phyloP scores from a whole-genome alignment of 2,329 filamentous ascomycete genomes.

The Trichophyton rubrum region DNA sequence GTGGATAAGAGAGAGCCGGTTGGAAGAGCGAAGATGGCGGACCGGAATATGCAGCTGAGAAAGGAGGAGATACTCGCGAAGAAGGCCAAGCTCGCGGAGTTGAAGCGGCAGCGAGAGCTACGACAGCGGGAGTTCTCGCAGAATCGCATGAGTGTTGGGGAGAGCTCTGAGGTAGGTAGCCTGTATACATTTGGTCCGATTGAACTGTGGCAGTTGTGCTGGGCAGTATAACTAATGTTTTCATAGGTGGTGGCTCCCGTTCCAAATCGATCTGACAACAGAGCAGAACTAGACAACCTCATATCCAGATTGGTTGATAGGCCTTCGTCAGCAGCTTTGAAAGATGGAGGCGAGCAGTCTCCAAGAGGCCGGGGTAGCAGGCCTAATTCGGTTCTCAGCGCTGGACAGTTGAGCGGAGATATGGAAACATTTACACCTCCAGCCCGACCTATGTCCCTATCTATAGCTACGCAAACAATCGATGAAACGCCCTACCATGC shows the following conservation, averaged over 20 bases:
- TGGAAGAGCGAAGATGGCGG: constrained; percentile 9
- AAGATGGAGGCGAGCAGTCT: constrained; percentile 37
- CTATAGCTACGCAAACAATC: constrained; percentile 47
- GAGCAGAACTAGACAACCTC: constrained; percentile 68
- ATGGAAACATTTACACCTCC: constrained; percentile 34
- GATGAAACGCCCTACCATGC: constrained; percentile 63
- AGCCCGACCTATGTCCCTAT: constrained; percentile 29
- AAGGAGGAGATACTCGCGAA: constrained; percentile 95
- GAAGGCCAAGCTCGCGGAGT: constrained; percentile 89
- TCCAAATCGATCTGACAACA: constrained; percentile 50
- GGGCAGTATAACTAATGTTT: neutral
- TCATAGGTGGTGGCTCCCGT: constrained; percentile 37
- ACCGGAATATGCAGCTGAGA: constrained; percentile 49
- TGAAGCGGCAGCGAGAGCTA: constrained; percentile 82
- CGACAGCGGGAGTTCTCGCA: constrained; percentile 63
- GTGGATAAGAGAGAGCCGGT: neutral
- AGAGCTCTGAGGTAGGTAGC: constrained; percentile 55
- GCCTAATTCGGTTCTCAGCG: constrained; percentile 75
- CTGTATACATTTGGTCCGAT: neutral
- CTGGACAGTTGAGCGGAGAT: constrained; percentile 66
- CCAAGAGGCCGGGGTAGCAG: constrained; percentile 49
- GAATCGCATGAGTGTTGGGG: constrained; percentile 55
- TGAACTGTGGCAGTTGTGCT: neutral
- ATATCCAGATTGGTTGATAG: constrained; percentile 76
- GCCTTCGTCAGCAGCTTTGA: constrained; percentile 53